Evolutionary conservation across 495 filamentous ascomycete species (phyloP), one percentile per base, ranked within the genome.

Genomic region (Penicillium paxilli): DNA sequence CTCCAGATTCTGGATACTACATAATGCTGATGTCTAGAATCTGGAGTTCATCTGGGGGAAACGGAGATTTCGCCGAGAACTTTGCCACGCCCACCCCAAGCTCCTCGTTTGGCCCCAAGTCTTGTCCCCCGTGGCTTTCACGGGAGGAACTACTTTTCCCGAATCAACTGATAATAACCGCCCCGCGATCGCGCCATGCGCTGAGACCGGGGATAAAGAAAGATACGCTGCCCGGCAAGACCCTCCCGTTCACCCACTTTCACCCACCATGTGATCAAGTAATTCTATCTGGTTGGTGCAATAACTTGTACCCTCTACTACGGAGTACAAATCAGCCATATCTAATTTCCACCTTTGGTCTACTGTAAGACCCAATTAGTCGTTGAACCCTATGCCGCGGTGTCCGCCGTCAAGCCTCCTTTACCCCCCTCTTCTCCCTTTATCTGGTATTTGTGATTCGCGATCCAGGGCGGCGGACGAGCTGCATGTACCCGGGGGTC

Each of bases 151-250:
- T 11, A 9, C 28, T 11, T 37, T 37, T 37, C 33, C 33, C 33
- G 33, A 37, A 37, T 37, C 14, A n/a, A 16, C 33, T 37, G 33
- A 37, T 37, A 17, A 37, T 37, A 37, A 37, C 33, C 17, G 38
- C 38, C 38, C 38, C 38, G 38, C 38, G 38, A 42, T 42, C 20
- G 38, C 38, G 38, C 38, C 38, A 42, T 20, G 8, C 8, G 23
- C 41, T 17, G 49, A 32, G 23, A 38, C 11, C 38, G 38, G 41
- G 66, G 64, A 68, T 60, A 64, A 64, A 62, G 59, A 65, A 62
- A 68, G 64, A 66, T 59, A 69, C 62, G 60, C 48, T 49, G 52
- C 44, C 62, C 58, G 51, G 62, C 52, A 56, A 61, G 52, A 22
- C 19, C 44, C 35, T 42, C 44, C 17, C 40, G 26, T 22, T 25